Base-by-base conservation (phyloP, 352 stramenopile species). In the Pythium insidiosum region DNA sequence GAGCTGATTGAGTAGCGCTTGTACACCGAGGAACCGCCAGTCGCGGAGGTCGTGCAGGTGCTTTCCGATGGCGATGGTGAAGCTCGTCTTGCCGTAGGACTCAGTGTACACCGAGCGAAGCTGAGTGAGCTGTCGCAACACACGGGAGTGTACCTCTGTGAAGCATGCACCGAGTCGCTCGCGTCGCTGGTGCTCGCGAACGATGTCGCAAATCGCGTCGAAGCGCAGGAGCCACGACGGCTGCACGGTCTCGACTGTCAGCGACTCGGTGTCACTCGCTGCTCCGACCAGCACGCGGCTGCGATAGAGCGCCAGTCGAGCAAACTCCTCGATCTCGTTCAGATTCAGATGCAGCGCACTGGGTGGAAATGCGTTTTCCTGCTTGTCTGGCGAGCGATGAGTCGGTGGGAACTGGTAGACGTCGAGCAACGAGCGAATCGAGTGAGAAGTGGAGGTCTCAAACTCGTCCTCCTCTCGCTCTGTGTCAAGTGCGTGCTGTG, bases 271-370 rank as follows among this genome's bases (percentile, higher is more conserved):
- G 9, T 75, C 11, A 42, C 24, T 13, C 56, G 28, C 31, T 81
- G 61, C 38, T 2, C 67, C 41, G 3, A 48, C 16, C 1, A 86
- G 47, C 40, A 86, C 68, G 16, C 61, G 68, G 10, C 70, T 66
- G 23, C 73, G 71, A 20, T 84, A 86, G 48, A 84, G 71, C 1
- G 62, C 71, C 11, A 83, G n/a, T 18, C 73, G 64, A 11, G 58
- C 73, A 37, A 84, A 86, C 11, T 56, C 54, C 19, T 74, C 50
- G 13, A 86, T 42, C 23, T 73, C 54, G 15, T 57, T 31, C 13
- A 86, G 49, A 23, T 84, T 54, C 10, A 80, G 47, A 30, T 81
- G 68, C 0, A 55, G 9, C 13, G 53, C 43, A 22, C 34, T 40
- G 13, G 50, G 20, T 23, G 26, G 29, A 13, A 36, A 44, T 10